A percentile compares a stretch with the other conserved stretches of the same genome.
Conservation (phyloP, 2,329 filamentous ascomycete genomes). For the Fusarium sp. region DNA sequence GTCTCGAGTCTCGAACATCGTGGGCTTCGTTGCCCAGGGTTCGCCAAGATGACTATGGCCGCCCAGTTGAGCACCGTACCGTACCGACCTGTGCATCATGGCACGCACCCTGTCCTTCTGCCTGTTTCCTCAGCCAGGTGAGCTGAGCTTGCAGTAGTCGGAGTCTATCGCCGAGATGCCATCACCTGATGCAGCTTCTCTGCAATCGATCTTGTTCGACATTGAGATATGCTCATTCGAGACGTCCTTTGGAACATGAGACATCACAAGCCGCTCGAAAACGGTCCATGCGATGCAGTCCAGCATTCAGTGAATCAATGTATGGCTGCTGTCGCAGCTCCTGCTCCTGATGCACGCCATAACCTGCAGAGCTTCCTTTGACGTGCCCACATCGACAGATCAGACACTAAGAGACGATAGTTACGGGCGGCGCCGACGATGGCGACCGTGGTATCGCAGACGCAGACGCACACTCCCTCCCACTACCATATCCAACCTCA, state of each 20-base stretch:
- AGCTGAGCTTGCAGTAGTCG: background rate
- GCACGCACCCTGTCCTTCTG: background rate
- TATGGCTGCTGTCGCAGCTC: background rate
- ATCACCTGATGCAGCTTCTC: conserved; percentile 20
- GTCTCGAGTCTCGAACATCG: conserved; percentile 39
- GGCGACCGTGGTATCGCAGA: conserved; percentile 28
- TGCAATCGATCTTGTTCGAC: conserved; percentile 7
- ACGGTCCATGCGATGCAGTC: conserved; percentile 14
- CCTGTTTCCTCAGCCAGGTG: background rate
- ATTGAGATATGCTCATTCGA: background rate
- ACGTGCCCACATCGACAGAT: conserved; percentile 19
- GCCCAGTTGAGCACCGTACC: conserved; percentile 17
- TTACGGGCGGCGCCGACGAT: conserved; percentile 26
- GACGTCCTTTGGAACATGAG: background rate
- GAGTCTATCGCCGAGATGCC: background rate
- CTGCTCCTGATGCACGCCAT: conserved; percentile 3
- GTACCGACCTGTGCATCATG: conserved; percentile 24
- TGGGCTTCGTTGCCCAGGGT: conserved; percentile 28
- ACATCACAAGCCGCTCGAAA: background rate
- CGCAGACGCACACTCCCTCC: conserved; percentile 42
- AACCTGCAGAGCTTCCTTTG: conserved; percentile 16
- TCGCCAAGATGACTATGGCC: conserved; percentile 25
- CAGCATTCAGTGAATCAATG: conserved; percentile 18
- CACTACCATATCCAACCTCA: conserved; percentile 20
- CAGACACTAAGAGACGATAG: conserved; percentile 23